Evolutionary conservation across 2,329 filamentous ascomycete genomes (phyloP).

Genomic region (Botryotinia calthae): DNA sequence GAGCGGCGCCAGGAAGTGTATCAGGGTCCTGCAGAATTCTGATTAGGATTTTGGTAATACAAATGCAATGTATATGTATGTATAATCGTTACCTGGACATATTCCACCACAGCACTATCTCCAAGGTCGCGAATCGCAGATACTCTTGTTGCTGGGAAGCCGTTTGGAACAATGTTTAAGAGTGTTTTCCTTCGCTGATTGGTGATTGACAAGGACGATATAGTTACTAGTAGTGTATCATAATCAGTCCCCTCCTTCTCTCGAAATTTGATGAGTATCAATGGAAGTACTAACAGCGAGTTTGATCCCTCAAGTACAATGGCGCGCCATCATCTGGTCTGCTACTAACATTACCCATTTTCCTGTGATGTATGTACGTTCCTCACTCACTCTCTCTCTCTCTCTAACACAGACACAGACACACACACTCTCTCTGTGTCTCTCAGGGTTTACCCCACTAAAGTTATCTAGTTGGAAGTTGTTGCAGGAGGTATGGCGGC

Average conservation of each 20-base stretch:
- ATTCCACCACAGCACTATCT: slow-evolving; percentile 79
- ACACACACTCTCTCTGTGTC: background rate
- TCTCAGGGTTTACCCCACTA: slow-evolving; percentile 35
- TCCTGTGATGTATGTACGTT: slow-evolving; percentile 36
- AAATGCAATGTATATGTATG: slow-evolving; percentile 23
- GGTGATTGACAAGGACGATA: slow-evolving; percentile 78
- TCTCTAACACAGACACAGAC: background rate
- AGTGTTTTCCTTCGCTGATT: slow-evolving; percentile 76
- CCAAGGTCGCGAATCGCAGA: slow-evolving; percentile 67
- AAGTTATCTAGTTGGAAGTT: slow-evolving; percentile 22
- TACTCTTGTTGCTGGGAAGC: slow-evolving; percentile 79
- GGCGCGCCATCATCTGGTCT: slow-evolving; percentile 77
- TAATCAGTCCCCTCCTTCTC: slow-evolving; percentile 21
- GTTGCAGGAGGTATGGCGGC: slow-evolving; percentile 19
- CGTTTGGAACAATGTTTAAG: slow-evolving; percentile 77
- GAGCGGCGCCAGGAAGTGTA: slow-evolving; percentile 48
- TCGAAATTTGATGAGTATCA: background rate
- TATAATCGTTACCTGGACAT: slow-evolving; percentile 68
- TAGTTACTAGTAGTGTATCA: slow-evolving; percentile 62
- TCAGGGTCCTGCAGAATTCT: slow-evolving; percentile 69
- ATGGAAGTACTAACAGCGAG: slow-evolving; percentile 65
- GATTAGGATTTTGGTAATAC: slow-evolving; percentile 25
- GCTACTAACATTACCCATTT: slow-evolving; percentile 92
- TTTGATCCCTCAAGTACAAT: slow-evolving; percentile 88
- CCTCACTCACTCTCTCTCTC: background rate